A percentile compares a stretch with the other conserved stretches of the same genome.
These are phyloP conservation scores for Paxillus ammoniavirescens DNA, from an alignment of 768 basidiomycete genomes.

Conservation along the genomic window DNA sequence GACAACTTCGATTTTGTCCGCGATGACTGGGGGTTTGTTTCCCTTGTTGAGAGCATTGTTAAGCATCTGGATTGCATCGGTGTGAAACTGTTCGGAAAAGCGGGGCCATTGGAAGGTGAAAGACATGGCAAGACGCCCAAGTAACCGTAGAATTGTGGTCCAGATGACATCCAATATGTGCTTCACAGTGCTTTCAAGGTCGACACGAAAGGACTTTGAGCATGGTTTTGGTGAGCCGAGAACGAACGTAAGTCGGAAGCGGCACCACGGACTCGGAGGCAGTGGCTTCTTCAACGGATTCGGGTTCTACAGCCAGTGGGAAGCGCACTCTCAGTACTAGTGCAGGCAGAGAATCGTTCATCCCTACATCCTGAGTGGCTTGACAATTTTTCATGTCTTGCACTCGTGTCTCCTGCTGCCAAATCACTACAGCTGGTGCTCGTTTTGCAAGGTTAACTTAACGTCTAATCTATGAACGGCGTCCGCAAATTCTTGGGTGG, in stretches of 20 bases:
- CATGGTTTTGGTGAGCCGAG: conserved; percentile 20
- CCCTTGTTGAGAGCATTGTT: conserved; percentile 97
- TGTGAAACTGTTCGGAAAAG: conserved; percentile 95
- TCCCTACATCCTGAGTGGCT: background rate
- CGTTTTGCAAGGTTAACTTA: background rate
- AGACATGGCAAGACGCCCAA: conserved; percentile 50
- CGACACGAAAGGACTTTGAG: conserved; percentile 5
- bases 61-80: conserved; percentile 95
- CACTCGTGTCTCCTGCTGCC: background rate
- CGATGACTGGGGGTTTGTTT: conserved; percentile 95
- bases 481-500: conserved; percentile 62
- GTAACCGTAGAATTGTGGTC: background rate
- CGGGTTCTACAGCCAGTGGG: background rate
- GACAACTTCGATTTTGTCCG: conserved; percentile 95
- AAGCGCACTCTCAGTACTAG: no score
- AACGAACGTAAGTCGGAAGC: conserved; percentile 12
- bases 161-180: background rate
- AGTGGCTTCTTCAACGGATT: background rate
- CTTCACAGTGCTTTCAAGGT: background rate
- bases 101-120: conserved; percentile 96
- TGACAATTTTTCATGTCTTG: conserved; percentile 20
- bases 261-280: background rate
- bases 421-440: conserved; percentile 6
- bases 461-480: conserved; percentile 55
- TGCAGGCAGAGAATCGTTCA: background rate